phyloP scores from a whole-genome alignment of 192 early-diverging fungal species.

The Backusella mclennaniae region DNA sequence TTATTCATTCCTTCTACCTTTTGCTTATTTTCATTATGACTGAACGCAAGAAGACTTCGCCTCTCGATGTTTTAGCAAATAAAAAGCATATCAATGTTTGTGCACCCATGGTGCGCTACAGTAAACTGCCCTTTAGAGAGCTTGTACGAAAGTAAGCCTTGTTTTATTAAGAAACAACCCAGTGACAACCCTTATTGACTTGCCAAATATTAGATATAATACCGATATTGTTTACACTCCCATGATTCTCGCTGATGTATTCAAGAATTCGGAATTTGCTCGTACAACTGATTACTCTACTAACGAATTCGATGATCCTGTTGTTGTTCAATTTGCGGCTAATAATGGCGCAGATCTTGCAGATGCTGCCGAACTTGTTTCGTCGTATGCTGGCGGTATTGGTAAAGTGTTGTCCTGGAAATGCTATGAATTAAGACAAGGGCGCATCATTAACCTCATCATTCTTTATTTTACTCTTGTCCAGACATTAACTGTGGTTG shows the following conservation, averaged over 20 bases:
- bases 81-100: conserved; percentile 76
- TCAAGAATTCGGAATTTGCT: conserved; percentile 77
- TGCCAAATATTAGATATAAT: conserved; percentile 59
- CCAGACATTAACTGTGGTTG: conserved; percentile 90
- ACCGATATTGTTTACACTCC: conserved; percentile 91
- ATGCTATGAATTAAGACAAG: background rate
- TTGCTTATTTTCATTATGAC: background rate
- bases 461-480: background rate
- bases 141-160: conserved; percentile 71
- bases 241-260: conserved; percentile 95
- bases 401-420: conserved; percentile 19
- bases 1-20: background rate
- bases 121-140: conserved; percentile 90
- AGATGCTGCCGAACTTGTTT: conserved; percentile 80
- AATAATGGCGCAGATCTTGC: conserved; percentile 76
- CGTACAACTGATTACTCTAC: conserved; percentile 84
- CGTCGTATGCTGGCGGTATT: conserved; percentile 72
- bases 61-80: conserved; percentile 51
- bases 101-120: conserved; percentile 97
- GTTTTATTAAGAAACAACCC: conserved; percentile 4
- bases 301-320: conserved; percentile 74
- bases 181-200: background rate
- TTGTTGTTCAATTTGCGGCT: conserved; percentile 95
- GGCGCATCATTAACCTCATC: background rate
- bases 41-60: conserved; percentile 6